Evolutionary conservation across 805 yeast genomes (phyloP), one percentile per base, ranked within the genome.

Genomic region (Ogataea minuta): DNA sequence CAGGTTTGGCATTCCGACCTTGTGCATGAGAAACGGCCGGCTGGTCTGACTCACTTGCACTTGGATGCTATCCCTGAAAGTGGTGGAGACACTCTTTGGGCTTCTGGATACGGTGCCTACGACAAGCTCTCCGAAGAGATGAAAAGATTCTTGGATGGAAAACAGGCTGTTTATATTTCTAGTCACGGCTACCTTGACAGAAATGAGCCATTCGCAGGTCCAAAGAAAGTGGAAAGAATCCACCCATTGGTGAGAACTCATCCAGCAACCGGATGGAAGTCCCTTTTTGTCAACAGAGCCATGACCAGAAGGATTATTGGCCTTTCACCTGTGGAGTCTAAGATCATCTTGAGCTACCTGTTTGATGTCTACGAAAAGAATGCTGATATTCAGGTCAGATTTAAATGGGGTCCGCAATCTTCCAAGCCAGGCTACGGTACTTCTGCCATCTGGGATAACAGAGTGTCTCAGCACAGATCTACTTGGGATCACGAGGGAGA

Each of bases 211-310:
- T 64, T 76, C 17, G 59, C 59, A 39, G 72, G 74, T n/a, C 71
- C 70, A 12, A 66, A 67, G 41, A 67, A 67, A 38, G 63, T 77
- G 39, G 78, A 70, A 48, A 69, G 80, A 57, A 74, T 69, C 43
- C 85, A 79, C 58, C 84, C 83, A 3, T 47, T 79, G 17, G 71
- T 79, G 24, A 71, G 84, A 62, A 76, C 82, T 27, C 80, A 80
- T 49, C 84, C 85, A 8, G 80, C 72, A 10, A 78, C 84, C 20
- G 82, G 82, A 30, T 69, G 77, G 75, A 79, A 79, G 58, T 63
- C 79, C 1, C 60, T 79, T 46, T 78, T 64, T 44, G 75, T 77
- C 29, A 76, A 77, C 59, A 67, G 77, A 33, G 61, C 66, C 14
- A 67, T 68, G 69, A 76, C 80, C 10, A 63, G 54, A 30, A 64